Base-by-base conservation (phyloP, 2,329 filamentous ascomycete species). In the Laburnicola sp. region DNA sequence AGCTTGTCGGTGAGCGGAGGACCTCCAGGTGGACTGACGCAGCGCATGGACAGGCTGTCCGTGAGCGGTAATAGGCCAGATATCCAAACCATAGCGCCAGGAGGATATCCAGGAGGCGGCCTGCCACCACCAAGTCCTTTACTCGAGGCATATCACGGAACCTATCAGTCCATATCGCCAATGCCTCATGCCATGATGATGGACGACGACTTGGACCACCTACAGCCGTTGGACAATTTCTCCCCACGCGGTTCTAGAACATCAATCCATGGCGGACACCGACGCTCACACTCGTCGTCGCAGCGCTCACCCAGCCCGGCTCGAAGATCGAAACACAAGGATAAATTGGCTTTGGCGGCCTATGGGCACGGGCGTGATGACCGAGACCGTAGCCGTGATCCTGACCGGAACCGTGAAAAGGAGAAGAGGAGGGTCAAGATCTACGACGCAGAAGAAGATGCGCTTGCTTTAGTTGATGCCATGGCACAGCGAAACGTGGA, bases 151-250 rank as follows among this genome's bases (percentile, higher is more conserved):
- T 97, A 97, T 74, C 88, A 87, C 56, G 93, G 93, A 34, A 96
- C 92, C 0, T 97, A 96, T 64, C 93, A 97, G 73, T 90, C 89
- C 51, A 89, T 95, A 63, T 96, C 92, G 0, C 92, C 93, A 0
- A 96, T 97, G 90, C 92, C 92, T 0, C 91, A 91, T 0, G 90
- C 92, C 0, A 76, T 83, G 51, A 77, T 83, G 62, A 77, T 92
- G 23, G 65, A 77, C 41, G 72, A 78, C 27, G 77, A 81, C 31
- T 78, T 85, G 7, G 79, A 82, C 48, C 72, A 72, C 56, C 66
- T 73, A 21, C 66, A 62, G 32, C 63, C 69, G 16, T 54, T 73
- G 35, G 66, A 72, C 42, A 65, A 61, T 42, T 58, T 63, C 32
- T 70, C 62, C 25, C 66, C 71, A 11, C 63, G 70, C 45, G 56